Evolutionary conservation across 2,329 filamentous ascomycete genomes (phyloP), one percentile per base, ranked within the genome.

Genomic region (Penicillium occitanis): DNA sequence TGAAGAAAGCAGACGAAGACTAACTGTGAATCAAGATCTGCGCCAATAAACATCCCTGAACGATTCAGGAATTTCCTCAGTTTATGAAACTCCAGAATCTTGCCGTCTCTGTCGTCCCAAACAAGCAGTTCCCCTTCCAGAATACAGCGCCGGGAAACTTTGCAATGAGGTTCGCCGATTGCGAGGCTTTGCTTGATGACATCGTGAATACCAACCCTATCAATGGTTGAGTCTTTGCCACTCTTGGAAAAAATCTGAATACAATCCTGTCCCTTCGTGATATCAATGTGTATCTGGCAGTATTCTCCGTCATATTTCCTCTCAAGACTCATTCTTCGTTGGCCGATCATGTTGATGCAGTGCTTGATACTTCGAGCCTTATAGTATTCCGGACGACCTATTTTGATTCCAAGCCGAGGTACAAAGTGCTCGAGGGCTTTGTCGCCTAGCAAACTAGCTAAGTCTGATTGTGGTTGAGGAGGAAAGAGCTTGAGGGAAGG

Each of bases 161-260:
- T 84, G 73, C 90, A 90, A 7, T 83, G 80, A 0, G 82, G 68
- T 1, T 79, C 78, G 2, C 87, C 87, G 40, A 96, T 82, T 7
- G 82, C 82, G 5, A 96, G 79, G 3, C 89, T 89, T 3, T 87
- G 80, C 48, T 84, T 82, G 65, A 97, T 87, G 1, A 84, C 84
- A 1, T 84, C 83, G 64, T 91, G 88, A 25, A 96, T 76, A 1
- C 80, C 82, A 11, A 76, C 71, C 40, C 90, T 86, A 75, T 96
- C 93, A 61, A 80, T 74, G 0, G 92, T 97, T 53, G 92, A 94
- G 70, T 97, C 91, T 74, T 95, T 96, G 66, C 93, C 92, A 72
- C 92, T 95, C 75, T 97, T 97, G 10, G 92, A 96, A 74, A 95
- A 97, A 35, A 97, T 94, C 69, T 90, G 89, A 33, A 96, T 87